Evolutionary conservation across 768 basidiomycete species (phyloP), one percentile per base, ranked within the genome.

Genomic region (Kwoniella sp.): DNA sequence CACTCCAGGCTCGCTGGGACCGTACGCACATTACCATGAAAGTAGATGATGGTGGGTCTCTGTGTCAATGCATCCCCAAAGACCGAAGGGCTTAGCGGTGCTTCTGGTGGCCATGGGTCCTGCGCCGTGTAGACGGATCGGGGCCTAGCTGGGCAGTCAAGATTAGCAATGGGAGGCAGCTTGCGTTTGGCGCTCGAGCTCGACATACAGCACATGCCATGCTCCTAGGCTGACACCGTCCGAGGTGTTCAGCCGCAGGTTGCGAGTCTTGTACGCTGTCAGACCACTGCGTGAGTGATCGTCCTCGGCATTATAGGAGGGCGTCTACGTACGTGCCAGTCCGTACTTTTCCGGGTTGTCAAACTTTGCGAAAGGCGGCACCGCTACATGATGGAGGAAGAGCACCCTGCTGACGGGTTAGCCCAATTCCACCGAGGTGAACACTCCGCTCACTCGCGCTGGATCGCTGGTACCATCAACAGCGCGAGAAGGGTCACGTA

Each of bases 41-140:
- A 78, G 75, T 87, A 93, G n/a, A 96, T 77, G n/a, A 93, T 77
- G 0, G 86, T 91, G 0, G 89, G 89, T 23, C 79, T 73, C 0
- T 75, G 58, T 11, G 75, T 73, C 15, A 91, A 73, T 1, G 88
- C 85, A 17, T 76, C 58, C 14, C 78, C 67, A 29, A 89, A 76
- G 36, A 79, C 78, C 2, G 75, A 64, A 14, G 78, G 71, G 15
- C 76, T 37, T 3, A 67, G 68, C 0, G 71, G 74, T 27, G 65
- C 57, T 3, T 78, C 75, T 20, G 80, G 75, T 0, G 71, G 71
- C 26, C 75, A 51, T 14, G 60, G 43, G 1, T 59, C 48, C 0
- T 23, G 29, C 7, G 62, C 34, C 23, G 54, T 42, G 29, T 73
- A 63, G 5, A 69, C 50, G 76, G 75, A 52, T 7, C 58, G 44